Base-by-base conservation (phyloP, 371 early-diverging fungal genomes). In the Saksenaea oblongispora region DNA sequence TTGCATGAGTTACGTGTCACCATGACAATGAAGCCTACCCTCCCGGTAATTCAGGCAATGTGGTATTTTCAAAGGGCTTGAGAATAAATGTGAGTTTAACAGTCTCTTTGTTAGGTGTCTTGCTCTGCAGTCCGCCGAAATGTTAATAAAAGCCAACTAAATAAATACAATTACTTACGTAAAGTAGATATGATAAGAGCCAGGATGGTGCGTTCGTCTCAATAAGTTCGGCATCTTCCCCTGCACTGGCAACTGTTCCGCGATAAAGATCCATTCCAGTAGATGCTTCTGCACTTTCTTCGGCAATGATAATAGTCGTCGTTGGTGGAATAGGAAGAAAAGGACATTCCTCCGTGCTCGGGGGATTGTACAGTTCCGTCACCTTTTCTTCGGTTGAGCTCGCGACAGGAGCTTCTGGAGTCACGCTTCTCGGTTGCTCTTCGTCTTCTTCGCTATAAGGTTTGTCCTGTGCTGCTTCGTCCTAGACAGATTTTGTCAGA, bases 51-150 rank as follows among this genome's bases (percentile, higher is more conserved):
- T 88, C 88, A 5, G 78, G 80, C 42, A 89, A 58, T 1, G 67
- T 75, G 3, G 91, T 82, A 13, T 75, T 79, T 26, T 80, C 75
- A 26, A 85, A 83, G 4, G 95, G 93, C 31, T 75, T 75, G 58
- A 97, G 79, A 9, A 89, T 66, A 81, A 97, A 97, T 0, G 91
- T 89, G n/a, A 97, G 66, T 67, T 96, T 96, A 42, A 87, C 78
- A 0, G 91, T 75, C 41, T 95, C 96, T 73, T 89, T 89, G 54
- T 66, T 64, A 5, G 90, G 84, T 18, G 82, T 82, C 28, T 84
- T 84, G 60, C 90, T 90, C 79, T 89, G 66, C 15, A 66, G 10
- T 47, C 51, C 44, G 34, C 37, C 41, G 28, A 34, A 34, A 61
- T 31, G 42, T 8, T 11, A 14, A 1, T n/a, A 22, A 14, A 54